Conservation (phyloP, 2,329 filamentous ascomycete genomes). For the Phaeophleospora eucalypticola region DNA sequence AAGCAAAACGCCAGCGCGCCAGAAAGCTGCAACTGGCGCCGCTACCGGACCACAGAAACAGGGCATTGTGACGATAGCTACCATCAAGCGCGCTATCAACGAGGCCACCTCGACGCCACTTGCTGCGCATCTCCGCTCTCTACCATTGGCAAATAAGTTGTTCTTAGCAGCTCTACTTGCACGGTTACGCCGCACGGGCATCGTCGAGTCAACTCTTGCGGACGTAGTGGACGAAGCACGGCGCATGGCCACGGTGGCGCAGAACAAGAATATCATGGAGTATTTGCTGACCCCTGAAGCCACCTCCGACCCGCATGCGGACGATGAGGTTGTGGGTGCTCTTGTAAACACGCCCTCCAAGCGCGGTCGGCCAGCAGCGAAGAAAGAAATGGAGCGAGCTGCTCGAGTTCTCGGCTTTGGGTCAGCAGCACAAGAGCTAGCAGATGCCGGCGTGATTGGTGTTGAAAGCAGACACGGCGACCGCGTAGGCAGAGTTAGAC, state of each 20-base stretch:
- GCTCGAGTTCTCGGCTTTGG: constrained; percentile 59
- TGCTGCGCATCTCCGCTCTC: constrained; percentile 78
- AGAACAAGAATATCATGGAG: constrained; percentile 57
- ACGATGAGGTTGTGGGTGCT: constrained; percentile 22
- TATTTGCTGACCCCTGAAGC: constrained; percentile 51
- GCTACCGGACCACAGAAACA: constrained; percentile 28
- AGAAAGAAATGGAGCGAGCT: constrained; percentile 31
- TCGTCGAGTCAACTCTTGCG: constrained; percentile 81
- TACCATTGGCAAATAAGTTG: constrained; percentile 78
- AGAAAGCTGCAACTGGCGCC: constrained; percentile 27
- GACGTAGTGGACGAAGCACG: constrained; percentile 86
- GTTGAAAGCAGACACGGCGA: constrained; percentile 75
- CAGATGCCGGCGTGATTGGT: constrained; percentile 82
- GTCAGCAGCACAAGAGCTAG: constrained; percentile 73
- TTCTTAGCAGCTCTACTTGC: constrained; percentile 79
- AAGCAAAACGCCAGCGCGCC: constrained; percentile 51
- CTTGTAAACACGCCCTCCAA: constrained; percentile 32
- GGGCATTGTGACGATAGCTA: constrained; percentile 78
- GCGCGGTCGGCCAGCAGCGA: constrained; percentile 30
- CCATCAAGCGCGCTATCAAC: constrained; percentile 88
- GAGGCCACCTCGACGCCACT: constrained; percentile 91
- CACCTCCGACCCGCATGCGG: constrained; percentile 22
- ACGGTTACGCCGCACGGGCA: constrained; percentile 73
- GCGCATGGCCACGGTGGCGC: constrained; percentile 59
- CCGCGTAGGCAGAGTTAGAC: constrained; percentile 77